These are phyloP conservation scores for Psilocybe tampanensis DNA, from an alignment of 768 basidiomycete genomes.

Conservation along the genomic window DNA sequence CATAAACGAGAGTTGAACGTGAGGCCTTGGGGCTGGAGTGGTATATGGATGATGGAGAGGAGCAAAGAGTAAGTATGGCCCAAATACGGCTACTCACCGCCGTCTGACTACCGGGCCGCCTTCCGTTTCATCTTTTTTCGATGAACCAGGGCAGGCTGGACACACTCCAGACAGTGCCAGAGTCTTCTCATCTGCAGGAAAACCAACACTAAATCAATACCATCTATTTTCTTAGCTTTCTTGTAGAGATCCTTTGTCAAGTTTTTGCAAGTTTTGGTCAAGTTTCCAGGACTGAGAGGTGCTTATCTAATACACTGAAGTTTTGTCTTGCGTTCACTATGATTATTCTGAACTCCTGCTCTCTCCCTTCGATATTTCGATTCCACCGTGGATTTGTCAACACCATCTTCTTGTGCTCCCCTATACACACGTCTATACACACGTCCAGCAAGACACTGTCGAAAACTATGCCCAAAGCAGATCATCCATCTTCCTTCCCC, in stretches of 20 bases:
- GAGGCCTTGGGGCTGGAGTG: not conserved
- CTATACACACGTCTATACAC: not conserved
- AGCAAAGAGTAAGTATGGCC: not conserved
- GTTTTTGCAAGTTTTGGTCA: no score
- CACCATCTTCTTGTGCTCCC: not conserved
- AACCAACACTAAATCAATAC: no score
- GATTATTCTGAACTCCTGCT: not conserved
- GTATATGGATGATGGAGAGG: not conserved
- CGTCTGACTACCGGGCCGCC: no score
- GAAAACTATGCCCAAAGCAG: conserved; percentile 65
- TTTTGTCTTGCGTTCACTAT: no score
- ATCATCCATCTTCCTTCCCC: conserved; percentile 52
- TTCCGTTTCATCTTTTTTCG: no score
- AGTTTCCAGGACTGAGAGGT: not conserved
- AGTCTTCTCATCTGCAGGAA: no score
- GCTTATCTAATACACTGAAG: not conserved
- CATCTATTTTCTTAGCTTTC: no score
- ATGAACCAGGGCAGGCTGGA: no score
- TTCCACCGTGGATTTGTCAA: not conserved
- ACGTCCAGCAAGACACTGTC: not conserved
- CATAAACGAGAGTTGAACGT: not conserved
- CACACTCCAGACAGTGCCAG: no score
- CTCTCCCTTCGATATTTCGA: not conserved
- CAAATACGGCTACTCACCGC: no score
- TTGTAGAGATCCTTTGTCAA: no score